phyloP scores from a whole-genome alignment of 441 rosid genomes.

The Pelargonium fulgidum region DNA sequence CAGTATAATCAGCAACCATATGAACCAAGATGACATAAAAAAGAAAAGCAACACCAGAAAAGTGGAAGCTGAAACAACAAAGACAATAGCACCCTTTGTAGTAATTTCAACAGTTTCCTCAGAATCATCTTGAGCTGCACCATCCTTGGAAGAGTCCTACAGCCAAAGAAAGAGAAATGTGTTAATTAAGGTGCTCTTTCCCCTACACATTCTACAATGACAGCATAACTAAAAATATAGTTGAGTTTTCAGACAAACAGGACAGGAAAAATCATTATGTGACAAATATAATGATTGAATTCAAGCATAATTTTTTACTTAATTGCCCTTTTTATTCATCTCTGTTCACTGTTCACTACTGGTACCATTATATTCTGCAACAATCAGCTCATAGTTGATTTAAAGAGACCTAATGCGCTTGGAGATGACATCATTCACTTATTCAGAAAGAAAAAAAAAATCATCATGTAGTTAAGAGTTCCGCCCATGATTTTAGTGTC shows the following conservation, averaged over 20 bases:
- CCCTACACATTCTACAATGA: not conserved
- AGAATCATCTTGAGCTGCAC: conserved; percentile 39
- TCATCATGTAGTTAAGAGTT: not conserved
- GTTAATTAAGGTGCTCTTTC: not conserved
- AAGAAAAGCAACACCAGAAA: conserved; percentile 83
- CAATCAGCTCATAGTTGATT: not conserved
- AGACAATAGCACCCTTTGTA: conserved; percentile 72
- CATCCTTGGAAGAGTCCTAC: conserved; percentile 34
- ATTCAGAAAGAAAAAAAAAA: not conserved
- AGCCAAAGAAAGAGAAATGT: conserved; percentile 16
- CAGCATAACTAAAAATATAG: not conserved
- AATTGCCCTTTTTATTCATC: not conserved
- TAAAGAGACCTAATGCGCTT: not conserved
- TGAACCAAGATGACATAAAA: conserved; percentile 93
- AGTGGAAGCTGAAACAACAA: conserved; percentile 80
- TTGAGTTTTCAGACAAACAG: not conserved
- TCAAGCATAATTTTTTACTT: not conserved
- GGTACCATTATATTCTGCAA: not conserved
- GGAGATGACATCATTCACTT: conserved; percentile 3
- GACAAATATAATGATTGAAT: not conserved
- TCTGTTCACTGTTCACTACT: not conserved
- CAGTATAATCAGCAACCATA: conserved; percentile 71
- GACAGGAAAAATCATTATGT: not conserved
- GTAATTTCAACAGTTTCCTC: conserved; percentile 78
- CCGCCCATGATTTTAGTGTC: not conserved